A percentile compares a stretch with the other conserved stretches of the same genome.
These are phyloP conservation scores for Lipomyces yamadae DNA, from an alignment of 805 yeast genomes.

Conservation along the genomic window DNA sequence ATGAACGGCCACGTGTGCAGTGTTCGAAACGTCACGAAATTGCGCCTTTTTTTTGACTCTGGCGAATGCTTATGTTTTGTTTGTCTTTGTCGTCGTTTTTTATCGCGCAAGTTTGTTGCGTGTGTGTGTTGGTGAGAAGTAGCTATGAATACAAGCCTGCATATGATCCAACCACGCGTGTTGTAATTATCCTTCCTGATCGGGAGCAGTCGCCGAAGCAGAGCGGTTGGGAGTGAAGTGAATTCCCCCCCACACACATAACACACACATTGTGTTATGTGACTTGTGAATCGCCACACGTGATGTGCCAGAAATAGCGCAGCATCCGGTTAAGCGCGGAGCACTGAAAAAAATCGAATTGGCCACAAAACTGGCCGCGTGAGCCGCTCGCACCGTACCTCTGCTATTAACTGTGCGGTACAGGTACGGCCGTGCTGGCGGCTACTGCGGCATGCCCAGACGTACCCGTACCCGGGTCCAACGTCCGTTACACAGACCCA, in stretches of 20 bases:
- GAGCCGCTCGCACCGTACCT: not conserved
- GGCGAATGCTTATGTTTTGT: not conserved
- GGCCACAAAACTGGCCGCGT: not conserved
- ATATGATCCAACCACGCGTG: no score
- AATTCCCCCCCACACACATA: no score
- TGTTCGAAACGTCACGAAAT: not conserved
- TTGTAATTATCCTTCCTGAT: slow-evolving; percentile 1
- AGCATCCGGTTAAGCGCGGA: not conserved
- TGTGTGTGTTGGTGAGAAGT: no score
- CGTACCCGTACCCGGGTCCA: no score
- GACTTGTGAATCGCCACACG: no score
- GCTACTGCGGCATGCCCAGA: not conserved
- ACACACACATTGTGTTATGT: no score
- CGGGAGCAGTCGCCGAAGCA: no score
- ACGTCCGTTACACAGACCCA: not conserved
- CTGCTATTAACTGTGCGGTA: not conserved
- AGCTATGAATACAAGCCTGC: no score
- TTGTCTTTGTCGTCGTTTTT: no score
- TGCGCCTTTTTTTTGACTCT: not conserved
- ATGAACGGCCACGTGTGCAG: not conserved
- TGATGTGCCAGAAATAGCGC: no score
- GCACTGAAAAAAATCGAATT: not conserved
- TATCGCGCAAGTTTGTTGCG: no score
- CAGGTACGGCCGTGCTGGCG: not conserved
- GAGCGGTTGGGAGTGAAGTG: no score